Evolutionary conservation across 1,139 yeast species (phyloP).

Genomic region (Pichia sp.): DNA sequence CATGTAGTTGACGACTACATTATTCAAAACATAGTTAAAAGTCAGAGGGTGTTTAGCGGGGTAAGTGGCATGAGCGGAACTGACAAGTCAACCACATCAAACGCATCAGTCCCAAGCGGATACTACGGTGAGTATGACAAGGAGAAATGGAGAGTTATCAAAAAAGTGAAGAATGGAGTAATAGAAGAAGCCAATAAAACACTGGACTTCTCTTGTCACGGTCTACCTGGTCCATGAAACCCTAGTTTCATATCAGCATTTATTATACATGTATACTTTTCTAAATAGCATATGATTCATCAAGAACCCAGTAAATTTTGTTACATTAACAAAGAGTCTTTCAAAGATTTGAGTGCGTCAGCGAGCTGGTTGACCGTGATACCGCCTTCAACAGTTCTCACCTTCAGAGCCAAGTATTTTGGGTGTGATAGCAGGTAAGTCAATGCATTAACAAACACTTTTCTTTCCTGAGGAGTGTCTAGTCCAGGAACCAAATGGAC

Average conservation of each 20-base stretch:
- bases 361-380: conserved; percentile 42
- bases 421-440: conserved; percentile 80
- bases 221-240: not conserved
- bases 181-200: not conserved
- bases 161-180: conserved; percentile 23
- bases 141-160: conserved; percentile 59
- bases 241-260: not conserved
- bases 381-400: conserved; percentile 14
- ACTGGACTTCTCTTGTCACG: not conserved
- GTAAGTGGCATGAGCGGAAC: conserved; percentile 6
- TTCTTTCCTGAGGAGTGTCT: conserved; percentile 53
- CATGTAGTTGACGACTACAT: not conserved
- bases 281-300: not conserved
- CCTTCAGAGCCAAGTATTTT: conserved; percentile 60
- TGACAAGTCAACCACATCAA: conserved; percentile 15
- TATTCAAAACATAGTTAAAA: not conserved
- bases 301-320: too few relatives aligned
- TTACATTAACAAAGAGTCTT: conserved; percentile 37
- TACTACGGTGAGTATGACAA: conserved; percentile 61
- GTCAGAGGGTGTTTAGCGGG: not conserved
- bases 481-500: conserved; percentile 52
- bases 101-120: conserved; percentile 51
- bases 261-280: conserved; percentile 2
- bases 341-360: conserved; percentile 53
- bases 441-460: conserved; percentile 53